Evolutionary conservation across 441 rosid genomes (phyloP).

Genomic region (Populus trichocarpa): DNA sequence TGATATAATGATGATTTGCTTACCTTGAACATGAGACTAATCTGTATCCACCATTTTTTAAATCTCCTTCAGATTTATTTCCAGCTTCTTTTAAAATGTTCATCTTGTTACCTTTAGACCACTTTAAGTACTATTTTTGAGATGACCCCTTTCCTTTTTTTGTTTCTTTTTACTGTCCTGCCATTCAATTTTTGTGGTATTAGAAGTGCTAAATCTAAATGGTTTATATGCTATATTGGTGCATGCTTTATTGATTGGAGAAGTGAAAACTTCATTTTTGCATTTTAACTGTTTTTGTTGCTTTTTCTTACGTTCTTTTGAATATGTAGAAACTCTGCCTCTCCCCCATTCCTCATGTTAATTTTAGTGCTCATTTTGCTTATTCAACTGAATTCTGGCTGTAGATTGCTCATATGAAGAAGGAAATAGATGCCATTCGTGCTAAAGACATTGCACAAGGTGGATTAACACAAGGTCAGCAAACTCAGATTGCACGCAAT

Average conservation of each 20-base stretch:
- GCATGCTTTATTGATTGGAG: constrained; percentile 1
- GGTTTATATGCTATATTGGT: background rate
- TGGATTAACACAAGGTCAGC: constrained; percentile 97
- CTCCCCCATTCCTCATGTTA: background rate
- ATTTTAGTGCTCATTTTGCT: background rate
- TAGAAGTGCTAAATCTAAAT: background rate
- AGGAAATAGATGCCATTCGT: constrained; percentile 92
- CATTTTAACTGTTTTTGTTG: background rate
- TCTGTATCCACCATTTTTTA: constrained; percentile 1
- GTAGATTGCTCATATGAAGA: constrained; percentile 97
- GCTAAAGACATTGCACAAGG: constrained; percentile 97
- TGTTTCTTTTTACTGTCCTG: background rate
- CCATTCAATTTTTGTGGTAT: background rate
- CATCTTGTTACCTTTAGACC: background rate
- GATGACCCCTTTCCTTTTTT: background rate
- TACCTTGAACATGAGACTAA: background rate
- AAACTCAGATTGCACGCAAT: constrained; percentile 97
- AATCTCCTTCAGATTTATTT: background rate
- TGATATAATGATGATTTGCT: background rate
- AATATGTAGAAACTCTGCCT: background rate
- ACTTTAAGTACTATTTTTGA: background rate
- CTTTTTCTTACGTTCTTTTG: background rate
- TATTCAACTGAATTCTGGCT: constrained; percentile 16
- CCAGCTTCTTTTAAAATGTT: background rate
- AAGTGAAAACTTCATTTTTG: background rate